Evolutionary conservation across 2,329 filamentous ascomycete genomes (phyloP).

Genomic region (Bisporella sp.): DNA sequence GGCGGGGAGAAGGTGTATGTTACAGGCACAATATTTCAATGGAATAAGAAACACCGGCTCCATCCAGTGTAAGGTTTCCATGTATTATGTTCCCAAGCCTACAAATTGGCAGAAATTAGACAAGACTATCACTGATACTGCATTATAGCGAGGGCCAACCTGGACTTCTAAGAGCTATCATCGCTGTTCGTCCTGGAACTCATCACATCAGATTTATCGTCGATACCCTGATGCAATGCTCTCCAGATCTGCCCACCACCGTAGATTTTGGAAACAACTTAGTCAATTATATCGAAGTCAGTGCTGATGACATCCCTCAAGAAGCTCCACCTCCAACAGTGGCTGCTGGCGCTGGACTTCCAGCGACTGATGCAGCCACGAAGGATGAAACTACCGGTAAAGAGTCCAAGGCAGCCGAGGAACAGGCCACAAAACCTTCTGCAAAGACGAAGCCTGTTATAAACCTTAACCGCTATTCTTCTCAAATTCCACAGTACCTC

Average conservation of each 20-base stretch:
- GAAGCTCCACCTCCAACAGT: constrained; percentile 27
- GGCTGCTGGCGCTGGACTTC: constrained; percentile 11
- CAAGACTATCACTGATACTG: constrained; percentile 6
- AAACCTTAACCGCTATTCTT: constrained; percentile 56
- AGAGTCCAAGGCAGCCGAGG: constrained; percentile 27
- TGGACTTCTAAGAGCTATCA: constrained; percentile 65
- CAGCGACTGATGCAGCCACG: constrained; percentile 10
- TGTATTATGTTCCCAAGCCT: neutral
- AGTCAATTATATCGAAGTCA: constrained; percentile 97
- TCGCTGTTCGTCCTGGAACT: constrained; percentile 84
- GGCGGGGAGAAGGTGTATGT: constrained; percentile 89
- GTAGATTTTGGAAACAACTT: constrained; percentile 97
- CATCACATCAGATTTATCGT: constrained; percentile 97
- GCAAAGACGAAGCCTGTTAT: constrained; percentile 49
- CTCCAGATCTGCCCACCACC: constrained; percentile 80
- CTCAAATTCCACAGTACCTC: constrained; percentile 75
- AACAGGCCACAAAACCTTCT: constrained; percentile 28
- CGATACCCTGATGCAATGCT: constrained; percentile 87
- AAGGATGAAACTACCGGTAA: constrained; percentile 8
- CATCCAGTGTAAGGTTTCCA: constrained; percentile 61
- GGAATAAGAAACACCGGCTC: constrained; percentile 89
- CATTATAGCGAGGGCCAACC: constrained; percentile 34
- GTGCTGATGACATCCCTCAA: constrained; percentile 58
- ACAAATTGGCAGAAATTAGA: neutral
- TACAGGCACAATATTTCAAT: constrained; percentile 94